Base-by-base conservation (phyloP, 179 eudicot genomes). In the Actinidia chinensis region DNA sequence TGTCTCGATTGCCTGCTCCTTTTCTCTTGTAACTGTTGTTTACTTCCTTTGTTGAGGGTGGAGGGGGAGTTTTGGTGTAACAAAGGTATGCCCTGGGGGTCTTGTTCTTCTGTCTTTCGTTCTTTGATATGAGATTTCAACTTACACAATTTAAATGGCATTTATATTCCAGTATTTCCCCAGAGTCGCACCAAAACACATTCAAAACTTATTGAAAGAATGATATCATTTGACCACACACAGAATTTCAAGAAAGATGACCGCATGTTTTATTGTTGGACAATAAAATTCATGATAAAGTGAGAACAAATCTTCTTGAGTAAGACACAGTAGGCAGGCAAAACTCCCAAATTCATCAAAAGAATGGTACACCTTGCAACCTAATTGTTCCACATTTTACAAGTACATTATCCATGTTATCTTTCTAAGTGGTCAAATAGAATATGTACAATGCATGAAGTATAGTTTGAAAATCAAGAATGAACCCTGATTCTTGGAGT, bases 181-280 rank as follows among this genome's bases (percentile, higher is more conserved):
- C 36, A 33, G 33, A 28, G 15, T 28, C 9, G 0, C 10, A 28
- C 14, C 46, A 11, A 72, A 54, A 28, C 1, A 13, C 33, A 11
- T n/a, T 55, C 52, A 40, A 56, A 56, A 23, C 36, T n/a, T 13
- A n/a, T n/a, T 42, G 33, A 56, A 58, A 73, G 20, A 56, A 42
- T 40, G 18, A 50, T 22, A 42, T 33, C 36, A 8, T 54, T 73
- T n/a, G 52, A 73, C 52, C 36, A 10, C 46, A n/a, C 11, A 42
- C 66, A 56, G 42, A 58, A 73, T 73, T 20, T 40, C 66, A 20
- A 43, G 11, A 56, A 56, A 42, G 36, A 73, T 36, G 40, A 73
- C 12, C 40, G 54, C 18, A 20, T 73, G 2, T 58, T 56, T 6
- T n/a, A 36, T 58, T 51, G 40, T 36, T 36, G 40, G 40, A 36